Evolutionary conservation across 306 rosid genomes (phyloP).

Genomic region (Casuarina glauca): DNA sequence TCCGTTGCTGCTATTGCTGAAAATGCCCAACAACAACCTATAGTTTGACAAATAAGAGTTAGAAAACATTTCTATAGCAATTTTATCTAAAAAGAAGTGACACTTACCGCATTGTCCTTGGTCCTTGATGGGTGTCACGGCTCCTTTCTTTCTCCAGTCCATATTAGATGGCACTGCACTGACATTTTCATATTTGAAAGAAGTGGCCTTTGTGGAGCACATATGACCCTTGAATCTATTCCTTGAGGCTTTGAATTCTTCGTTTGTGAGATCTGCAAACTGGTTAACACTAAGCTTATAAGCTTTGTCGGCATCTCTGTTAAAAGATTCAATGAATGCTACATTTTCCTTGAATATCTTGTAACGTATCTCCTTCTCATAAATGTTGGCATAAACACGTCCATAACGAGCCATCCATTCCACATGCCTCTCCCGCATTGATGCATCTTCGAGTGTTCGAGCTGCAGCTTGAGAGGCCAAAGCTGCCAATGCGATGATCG

Average conservation of each 20-base stretch:
- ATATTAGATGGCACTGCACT: not conserved
- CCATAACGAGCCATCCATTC: constrained; percentile 41
- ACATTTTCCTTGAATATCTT: constrained; percentile 9
- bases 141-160: constrained; percentile 35
- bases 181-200: constrained; percentile 1
- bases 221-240: too few relatives aligned
- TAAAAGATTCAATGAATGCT: constrained; percentile 7
- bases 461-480: not conserved
- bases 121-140: constrained; percentile 32
- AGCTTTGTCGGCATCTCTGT: constrained; percentile 10
- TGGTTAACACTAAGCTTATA: constrained; percentile 20
- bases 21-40: constrained; percentile 31
- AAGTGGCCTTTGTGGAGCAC: too few relatives aligned
- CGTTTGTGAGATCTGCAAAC: too few relatives aligned
- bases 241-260: too few relatives aligned
- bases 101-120: constrained; percentile 47
- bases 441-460: constrained; percentile 36
- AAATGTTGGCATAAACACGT: constrained; percentile 6
- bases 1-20: constrained; percentile 49
- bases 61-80: not conserved
- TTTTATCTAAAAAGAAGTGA: not conserved
- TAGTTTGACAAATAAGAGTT: not conserved
- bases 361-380: too few relatives aligned
- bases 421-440: constrained; percentile 34
- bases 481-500: too few relatives aligned